phyloP scores from a whole-genome alignment of 108 stramenopile genomes.

The Nitzschia sp. region DNA sequence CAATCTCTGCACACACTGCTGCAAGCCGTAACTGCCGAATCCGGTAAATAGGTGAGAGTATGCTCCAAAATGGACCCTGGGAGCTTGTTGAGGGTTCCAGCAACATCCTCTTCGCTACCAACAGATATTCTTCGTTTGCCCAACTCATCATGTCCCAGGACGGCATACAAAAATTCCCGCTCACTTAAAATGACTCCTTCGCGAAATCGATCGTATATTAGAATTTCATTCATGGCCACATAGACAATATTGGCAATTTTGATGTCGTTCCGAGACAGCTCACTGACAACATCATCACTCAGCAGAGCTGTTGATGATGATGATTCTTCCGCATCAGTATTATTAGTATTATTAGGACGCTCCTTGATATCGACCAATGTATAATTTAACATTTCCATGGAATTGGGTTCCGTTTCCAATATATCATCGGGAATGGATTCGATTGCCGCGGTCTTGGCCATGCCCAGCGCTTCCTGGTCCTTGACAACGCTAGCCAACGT shows the following conservation, averaged over 20 bases:
- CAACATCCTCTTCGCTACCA: not conserved
- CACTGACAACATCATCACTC: constrained; percentile 21
- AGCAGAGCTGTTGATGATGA: not conserved
- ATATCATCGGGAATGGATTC: constrained; percentile 4
- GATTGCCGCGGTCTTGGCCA: not conserved
- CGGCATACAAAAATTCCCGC: not conserved
- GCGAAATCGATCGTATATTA: constrained; percentile 49
- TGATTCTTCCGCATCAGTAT: not conserved
- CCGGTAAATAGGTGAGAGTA: constrained; percentile 46
- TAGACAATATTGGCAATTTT: constrained; percentile 43
- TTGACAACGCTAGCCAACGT: constrained; percentile 13
- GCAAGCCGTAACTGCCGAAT: constrained; percentile 28
- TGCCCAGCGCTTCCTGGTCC: not conserved
- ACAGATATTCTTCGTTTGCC: not conserved
- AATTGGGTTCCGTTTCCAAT: constrained; percentile 4
- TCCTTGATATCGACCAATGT: constrained; percentile 3
- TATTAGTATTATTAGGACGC: not conserved
- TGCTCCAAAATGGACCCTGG: constrained; percentile 47
- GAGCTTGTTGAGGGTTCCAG: constrained; percentile 10
- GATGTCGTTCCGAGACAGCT: constrained; percentile 7
- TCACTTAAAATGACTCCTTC: constrained; percentile 31
- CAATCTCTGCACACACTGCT: constrained; percentile 42
- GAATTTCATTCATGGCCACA: constrained; percentile 26
- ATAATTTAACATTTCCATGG: constrained; percentile 58
- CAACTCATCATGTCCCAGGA: not conserved